phyloP scores from a whole-genome alignment of 441 rosid species.

The Syzygium syzygioides region DNA sequence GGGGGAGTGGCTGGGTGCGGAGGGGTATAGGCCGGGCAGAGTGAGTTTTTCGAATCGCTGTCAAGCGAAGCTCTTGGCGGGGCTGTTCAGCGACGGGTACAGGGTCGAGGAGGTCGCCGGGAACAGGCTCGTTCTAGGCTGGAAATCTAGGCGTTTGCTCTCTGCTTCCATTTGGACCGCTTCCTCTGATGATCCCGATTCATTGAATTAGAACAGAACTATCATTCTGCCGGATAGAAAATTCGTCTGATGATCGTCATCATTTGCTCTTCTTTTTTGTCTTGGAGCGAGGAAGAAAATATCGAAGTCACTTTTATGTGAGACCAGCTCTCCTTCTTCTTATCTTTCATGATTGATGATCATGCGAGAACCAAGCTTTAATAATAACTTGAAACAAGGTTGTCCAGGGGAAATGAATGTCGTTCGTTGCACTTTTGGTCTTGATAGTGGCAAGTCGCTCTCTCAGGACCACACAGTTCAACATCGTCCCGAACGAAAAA shows the following conservation, averaged over 20 bases:
- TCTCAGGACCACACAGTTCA: not conserved
- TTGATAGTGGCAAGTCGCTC: not conserved
- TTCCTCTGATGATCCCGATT: constrained; percentile 23
- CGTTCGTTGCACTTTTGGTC: not conserved
- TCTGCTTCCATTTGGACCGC: constrained; percentile 75
- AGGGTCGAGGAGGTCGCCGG: constrained; percentile 51
- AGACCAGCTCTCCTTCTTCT: not conserved
- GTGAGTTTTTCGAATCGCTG: constrained; percentile 73
- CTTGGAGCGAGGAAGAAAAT: not conserved
- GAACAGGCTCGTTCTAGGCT: constrained; percentile 59
- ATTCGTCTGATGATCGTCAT: not conserved
- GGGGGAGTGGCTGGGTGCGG: constrained; percentile 41
- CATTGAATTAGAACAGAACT: constrained; percentile 6
- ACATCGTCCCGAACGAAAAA: not conserved
- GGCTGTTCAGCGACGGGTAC: constrained; percentile 71
- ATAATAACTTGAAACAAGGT: not conserved
- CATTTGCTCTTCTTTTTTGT: not conserved
- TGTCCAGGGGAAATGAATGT: not conserved
- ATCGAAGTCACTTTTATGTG: not conserved
- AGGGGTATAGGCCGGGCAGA: constrained; percentile 34
- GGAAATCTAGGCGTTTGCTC: constrained; percentile 76
- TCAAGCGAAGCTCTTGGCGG: constrained; percentile 70
- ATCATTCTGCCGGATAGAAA: not conserved
- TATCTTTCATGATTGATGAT: not conserved
- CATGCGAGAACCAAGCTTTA: not conserved